phyloP scores from a whole-genome alignment of 1,139 yeast species.

The Candida labiduridarum region DNA sequence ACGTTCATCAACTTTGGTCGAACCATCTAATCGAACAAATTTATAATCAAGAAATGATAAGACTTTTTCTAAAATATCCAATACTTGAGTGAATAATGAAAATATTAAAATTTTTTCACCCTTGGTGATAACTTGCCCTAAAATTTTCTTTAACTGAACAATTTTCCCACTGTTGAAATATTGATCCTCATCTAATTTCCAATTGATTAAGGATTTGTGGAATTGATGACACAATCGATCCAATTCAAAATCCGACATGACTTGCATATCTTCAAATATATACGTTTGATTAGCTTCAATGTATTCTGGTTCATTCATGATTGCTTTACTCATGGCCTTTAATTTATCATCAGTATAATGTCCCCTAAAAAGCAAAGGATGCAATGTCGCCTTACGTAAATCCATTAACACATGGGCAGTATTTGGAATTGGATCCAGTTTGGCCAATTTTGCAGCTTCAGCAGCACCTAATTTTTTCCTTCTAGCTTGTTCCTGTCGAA shows the following conservation, averaged over 20 bases:
- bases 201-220: constrained; percentile 62
- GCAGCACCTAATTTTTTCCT: constrained; percentile 44
- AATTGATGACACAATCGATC: constrained; percentile 73
- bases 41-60: constrained; percentile 66
- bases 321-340: constrained; percentile 68
- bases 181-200: constrained; percentile 53
- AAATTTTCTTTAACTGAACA: constrained; percentile 52
- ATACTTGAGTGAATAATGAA: constrained; percentile 88
- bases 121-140: constrained; percentile 57
- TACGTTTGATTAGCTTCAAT: constrained; percentile 69
- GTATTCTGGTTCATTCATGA: constrained; percentile 82
- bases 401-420: constrained; percentile 67
- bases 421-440: constrained; percentile 37
- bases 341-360: constrained; percentile 58
- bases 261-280: constrained; percentile 91
- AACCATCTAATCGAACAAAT: constrained; percentile 89
- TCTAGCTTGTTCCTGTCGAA: constrained; percentile 53
- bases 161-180: constrained; percentile 84
- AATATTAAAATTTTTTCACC: constrained; percentile 80
- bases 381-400: constrained; percentile 73
- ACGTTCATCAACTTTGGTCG: constrained; percentile 87
- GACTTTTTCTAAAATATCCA: constrained; percentile 83
- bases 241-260: constrained; percentile 92
- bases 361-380: constrained; percentile 70
- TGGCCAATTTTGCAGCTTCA: constrained; percentile 40